phyloP scores from a whole-genome alignment of 164 flowering plant genomes.

The Magnolia changhungtana region DNA sequence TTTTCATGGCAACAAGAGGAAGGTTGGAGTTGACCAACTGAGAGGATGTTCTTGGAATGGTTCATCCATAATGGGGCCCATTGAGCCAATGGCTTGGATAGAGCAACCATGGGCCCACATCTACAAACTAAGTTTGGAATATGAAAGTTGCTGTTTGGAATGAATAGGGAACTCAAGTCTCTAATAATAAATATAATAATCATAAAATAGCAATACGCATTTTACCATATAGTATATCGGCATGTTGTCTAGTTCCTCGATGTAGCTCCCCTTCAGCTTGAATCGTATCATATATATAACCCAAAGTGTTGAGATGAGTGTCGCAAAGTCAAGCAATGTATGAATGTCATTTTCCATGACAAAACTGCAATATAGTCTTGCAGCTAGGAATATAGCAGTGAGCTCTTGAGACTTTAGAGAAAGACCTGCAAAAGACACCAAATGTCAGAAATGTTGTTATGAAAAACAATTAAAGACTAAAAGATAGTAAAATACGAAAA shows the following conservation, averaged over 20 bases:
- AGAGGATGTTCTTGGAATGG: no score
- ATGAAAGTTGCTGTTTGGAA: not conserved
- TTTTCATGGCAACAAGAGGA: no score
- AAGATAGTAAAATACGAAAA: not conserved
- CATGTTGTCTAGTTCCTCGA: constrained; percentile 62
- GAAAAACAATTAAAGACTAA: not conserved
- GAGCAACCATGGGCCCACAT: not conserved
- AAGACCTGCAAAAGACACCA: constrained; percentile 46
- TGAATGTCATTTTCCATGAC: constrained; percentile 58
- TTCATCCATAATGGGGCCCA: no score
- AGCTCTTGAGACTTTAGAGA: constrained; percentile 83
- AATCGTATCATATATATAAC: constrained; percentile 77
- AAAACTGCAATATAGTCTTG: constrained; percentile 50
- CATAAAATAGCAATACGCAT: not conserved
- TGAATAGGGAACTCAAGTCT: not conserved
- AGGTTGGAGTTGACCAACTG: no score
- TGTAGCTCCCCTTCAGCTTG: constrained; percentile 69
- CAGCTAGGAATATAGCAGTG: constrained; percentile 64
- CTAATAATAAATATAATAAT: not conserved
- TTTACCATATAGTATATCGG: constrained; percentile 53
- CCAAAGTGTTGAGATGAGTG: constrained; percentile 61
- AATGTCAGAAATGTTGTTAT: not conserved
- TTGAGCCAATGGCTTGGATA: no score
- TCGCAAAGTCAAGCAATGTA: constrained; percentile 54
- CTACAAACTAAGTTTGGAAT: not conserved